These are phyloP conservation scores for Eucalyptus sideroxylon DNA, from an alignment of 345 rosid genomes.

Conservation along the genomic window DNA sequence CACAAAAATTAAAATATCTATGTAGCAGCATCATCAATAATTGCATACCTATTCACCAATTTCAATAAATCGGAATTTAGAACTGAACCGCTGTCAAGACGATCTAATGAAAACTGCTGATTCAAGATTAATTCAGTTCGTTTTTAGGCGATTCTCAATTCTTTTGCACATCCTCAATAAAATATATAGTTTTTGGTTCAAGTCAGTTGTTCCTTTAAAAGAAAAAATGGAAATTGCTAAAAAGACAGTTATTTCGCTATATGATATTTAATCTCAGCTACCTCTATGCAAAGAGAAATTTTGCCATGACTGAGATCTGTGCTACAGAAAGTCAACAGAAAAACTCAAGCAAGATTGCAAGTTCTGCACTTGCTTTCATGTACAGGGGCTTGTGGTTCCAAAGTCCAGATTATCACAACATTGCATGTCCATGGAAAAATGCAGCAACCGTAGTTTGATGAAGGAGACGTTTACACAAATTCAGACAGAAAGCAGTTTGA, in stretches of 20 bases:
- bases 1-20: too few relatives aligned
- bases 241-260: accelerated
- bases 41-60: background rate
- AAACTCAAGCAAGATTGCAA: background rate
- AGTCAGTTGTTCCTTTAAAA: background rate
- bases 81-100: too few relatives aligned
- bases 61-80: too few relatives aligned
- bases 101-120: too few relatives aligned
- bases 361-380: background rate
- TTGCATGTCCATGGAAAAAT: background rate
- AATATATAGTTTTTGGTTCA: background rate
- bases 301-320: background rate
- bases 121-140: too few relatives aligned
- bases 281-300: background rate
- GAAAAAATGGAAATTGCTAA: background rate
- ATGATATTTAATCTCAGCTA: background rate
- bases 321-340: background rate
- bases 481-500: background rate
- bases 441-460: background rate
- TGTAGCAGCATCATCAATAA: too few relatives aligned
- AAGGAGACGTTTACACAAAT: background rate
- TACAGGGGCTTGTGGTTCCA: background rate
- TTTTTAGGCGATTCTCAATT: background rate
- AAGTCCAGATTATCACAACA: background rate
- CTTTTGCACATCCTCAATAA: background rate